A percentile compares a stretch with the other conserved stretches of the same genome.
phyloP scores from a whole-genome alignment of 768 basidiomycete genomes.

The Leccinum subtestaceum region DNA sequence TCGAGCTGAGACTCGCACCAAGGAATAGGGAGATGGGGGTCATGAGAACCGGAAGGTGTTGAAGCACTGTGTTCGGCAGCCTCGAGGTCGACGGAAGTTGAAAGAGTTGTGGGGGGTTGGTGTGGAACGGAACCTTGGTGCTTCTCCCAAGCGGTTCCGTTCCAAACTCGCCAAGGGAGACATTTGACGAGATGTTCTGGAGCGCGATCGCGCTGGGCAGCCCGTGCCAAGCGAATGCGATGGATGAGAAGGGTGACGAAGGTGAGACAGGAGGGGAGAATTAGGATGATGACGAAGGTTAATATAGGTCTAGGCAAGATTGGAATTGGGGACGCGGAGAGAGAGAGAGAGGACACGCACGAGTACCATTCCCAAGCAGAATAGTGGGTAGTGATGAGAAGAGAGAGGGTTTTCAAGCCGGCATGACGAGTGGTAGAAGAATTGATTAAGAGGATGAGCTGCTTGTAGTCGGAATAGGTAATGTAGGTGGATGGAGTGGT shows the following conservation, averaged over 20 bases:
- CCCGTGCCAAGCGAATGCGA: slow-evolving; percentile 78
- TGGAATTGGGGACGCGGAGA: slow-evolving; percentile 6
- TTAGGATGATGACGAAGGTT: slow-evolving; percentile 82
- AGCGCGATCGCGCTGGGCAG: slow-evolving; percentile 80
- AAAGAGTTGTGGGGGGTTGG: slow-evolving; percentile 23
- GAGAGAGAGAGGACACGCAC: slow-evolving; percentile 39
- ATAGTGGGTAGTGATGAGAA: slow-evolving; percentile 75
- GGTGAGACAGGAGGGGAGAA: slow-evolving; percentile 87
- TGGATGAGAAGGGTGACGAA: slow-evolving; percentile 88
- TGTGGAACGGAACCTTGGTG: slow-evolving; percentile 42
- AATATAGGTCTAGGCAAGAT: slow-evolving; percentile 62
- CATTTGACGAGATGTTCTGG: slow-evolving; percentile 76
- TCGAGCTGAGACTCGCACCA: slow-evolving; percentile 85
- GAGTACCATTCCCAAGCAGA: slow-evolving; percentile 93
- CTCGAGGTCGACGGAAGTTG: slow-evolving; percentile 37
- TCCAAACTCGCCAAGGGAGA: slow-evolving; percentile 84
- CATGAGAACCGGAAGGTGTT: slow-evolving; percentile 26
- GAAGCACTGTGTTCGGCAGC: slow-evolving; percentile 29
- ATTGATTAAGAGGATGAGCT: slow-evolving; percentile 65
- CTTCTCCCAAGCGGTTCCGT: slow-evolving; percentile 77
- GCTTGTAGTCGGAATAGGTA: slow-evolving; percentile 74
- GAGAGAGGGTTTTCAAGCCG: slow-evolving; percentile 69
- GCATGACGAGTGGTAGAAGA: slow-evolving; percentile 78
- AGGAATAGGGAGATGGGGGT: slow-evolving; percentile 40
- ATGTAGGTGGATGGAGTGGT: slow-evolving; percentile 86